Percentiles rank a stretch among this genome's conserved stretches.
phyloP scores from a whole-genome alignment of 768 basidiomycete genomes.

The Panaeolus papilionaceus region DNA sequence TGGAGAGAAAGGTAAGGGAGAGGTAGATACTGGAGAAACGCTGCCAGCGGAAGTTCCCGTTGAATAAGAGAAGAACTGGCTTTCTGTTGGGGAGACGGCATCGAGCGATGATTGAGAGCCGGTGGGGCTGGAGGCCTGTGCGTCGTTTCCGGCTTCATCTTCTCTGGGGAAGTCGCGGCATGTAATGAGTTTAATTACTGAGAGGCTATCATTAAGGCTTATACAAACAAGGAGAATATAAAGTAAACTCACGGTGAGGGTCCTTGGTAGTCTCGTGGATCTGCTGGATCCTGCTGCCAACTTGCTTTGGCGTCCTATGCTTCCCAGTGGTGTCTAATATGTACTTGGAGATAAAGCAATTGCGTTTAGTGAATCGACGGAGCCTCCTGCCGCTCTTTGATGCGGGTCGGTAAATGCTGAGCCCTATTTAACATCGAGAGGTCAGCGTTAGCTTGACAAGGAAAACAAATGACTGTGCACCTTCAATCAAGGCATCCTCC shows the following conservation, averaged over 20 bases:
- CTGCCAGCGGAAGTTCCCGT: constrained; percentile 6
- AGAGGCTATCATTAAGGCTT: neutral
- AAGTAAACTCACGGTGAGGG: constrained; percentile 57
- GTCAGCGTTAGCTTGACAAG: neutral
- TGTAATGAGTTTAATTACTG: constrained; percentile 28
- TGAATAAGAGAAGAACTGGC: constrained; percentile 8
- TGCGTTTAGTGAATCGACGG: constrained; percentile 73
- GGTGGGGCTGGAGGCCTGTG: neutral
- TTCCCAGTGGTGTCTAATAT: constrained; percentile 69
- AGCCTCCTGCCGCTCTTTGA: constrained; percentile 29
- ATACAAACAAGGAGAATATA: neutral
- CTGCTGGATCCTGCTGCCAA: constrained; percentile 78
- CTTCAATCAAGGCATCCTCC: constrained; percentile 33
- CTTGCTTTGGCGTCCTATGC: constrained; percentile 72
- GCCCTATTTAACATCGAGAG: constrained; percentile 9
- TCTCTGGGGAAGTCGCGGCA: constrained; percentile 23
- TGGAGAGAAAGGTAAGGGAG: constrained; percentile 12
- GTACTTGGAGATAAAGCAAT: constrained; percentile 75
- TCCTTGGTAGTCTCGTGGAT: constrained; percentile 72
- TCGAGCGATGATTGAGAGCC: constrained; percentile 12
- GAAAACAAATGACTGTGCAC: constrained; percentile 12
- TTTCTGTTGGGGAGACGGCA: constrained; percentile 13
- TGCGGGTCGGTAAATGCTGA: constrained; percentile 28
- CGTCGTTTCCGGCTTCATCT: constrained; percentile 2
- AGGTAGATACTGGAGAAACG: constrained; percentile 11